Evolutionary conservation across 441 rosid species (phyloP).

Genomic region (Syzygium syzygioides): DNA sequence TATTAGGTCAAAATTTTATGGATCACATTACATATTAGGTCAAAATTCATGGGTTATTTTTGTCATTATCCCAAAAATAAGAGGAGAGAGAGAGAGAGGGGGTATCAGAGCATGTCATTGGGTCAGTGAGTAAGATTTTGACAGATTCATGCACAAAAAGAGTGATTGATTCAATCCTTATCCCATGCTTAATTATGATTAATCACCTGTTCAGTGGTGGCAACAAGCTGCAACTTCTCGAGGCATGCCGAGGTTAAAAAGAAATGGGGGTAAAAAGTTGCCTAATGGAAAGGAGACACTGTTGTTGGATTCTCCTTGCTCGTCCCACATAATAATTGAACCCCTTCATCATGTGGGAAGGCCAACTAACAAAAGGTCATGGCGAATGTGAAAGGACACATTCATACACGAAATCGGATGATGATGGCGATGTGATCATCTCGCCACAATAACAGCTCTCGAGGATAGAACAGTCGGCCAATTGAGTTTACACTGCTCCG

Average conservation of each 20-base stretch:
- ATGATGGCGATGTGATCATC: background rate
- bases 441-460: background rate
- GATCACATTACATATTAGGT: too few relatives aligned
- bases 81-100: background rate
- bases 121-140: background rate
- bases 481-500: background rate
- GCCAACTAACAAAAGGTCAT: background rate
- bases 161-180: background rate
- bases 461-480: background rate
- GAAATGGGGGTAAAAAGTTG: background rate
- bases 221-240: background rate
- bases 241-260: background rate
- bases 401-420: background rate
- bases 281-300: background rate
- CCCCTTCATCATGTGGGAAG: background rate
- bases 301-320: background rate
- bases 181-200: background rate
- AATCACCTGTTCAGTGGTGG: background rate
- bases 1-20: too few relatives aligned
- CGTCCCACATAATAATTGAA: background rate
- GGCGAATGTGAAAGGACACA: background rate
- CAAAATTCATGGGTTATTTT: too few relatives aligned
- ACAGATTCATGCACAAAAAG: background rate
- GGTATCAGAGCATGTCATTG: background rate
- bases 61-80: too few relatives aligned